Evolutionary conservation across 345 rosid genomes (phyloP).

Genomic region (Eucalyptus tenuipes): DNA sequence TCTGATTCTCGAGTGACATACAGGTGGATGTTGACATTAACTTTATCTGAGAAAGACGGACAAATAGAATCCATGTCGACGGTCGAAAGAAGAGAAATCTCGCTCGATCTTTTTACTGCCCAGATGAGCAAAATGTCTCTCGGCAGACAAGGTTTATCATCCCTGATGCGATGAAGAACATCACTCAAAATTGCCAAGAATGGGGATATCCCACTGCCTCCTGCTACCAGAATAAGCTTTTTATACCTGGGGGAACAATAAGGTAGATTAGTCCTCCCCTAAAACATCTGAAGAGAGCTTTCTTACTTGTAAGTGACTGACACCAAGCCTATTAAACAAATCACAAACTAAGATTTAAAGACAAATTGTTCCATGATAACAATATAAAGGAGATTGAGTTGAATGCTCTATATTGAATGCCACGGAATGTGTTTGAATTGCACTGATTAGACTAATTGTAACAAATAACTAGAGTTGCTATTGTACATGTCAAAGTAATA

Average conservation of each 20-base stretch:
- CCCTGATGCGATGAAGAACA: slow-evolving; percentile 16
- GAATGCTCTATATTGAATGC: not conserved
- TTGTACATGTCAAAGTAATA: not conserved
- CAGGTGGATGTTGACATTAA: slow-evolving; percentile 11
- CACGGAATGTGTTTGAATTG: not conserved
- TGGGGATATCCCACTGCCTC: slow-evolving; percentile 49
- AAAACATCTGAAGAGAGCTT: not conserved
- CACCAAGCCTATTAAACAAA: not conserved
- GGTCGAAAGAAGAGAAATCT: slow-evolving; percentile 23
- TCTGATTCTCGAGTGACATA: slow-evolving; percentile 29
- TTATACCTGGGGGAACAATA: slow-evolving; percentile 18
- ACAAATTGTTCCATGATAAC: not conserved
- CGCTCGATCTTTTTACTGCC: slow-evolving; percentile 28
- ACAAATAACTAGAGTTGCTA: not conserved
- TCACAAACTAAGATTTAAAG: not conserved
- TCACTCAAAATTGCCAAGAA: slow-evolving; percentile 36
- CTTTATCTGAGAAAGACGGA: slow-evolving; percentile 4
- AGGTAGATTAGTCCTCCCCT: not conserved
- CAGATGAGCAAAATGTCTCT: slow-evolving; percentile 22
- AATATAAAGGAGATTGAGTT: not conserved
- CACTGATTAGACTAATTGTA: not conserved
- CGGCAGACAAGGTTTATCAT: slow-evolving; percentile 25
- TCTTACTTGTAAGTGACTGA: not conserved
- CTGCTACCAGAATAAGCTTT: slow-evolving; percentile 33
- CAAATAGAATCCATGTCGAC: slow-evolving; percentile 10